Percentiles rank a stretch among this genome's conserved stretches.
Conservation (phyloP, 2,329 filamentous ascomycete genomes). For the Pseudofabraea citricarpa region DNA sequence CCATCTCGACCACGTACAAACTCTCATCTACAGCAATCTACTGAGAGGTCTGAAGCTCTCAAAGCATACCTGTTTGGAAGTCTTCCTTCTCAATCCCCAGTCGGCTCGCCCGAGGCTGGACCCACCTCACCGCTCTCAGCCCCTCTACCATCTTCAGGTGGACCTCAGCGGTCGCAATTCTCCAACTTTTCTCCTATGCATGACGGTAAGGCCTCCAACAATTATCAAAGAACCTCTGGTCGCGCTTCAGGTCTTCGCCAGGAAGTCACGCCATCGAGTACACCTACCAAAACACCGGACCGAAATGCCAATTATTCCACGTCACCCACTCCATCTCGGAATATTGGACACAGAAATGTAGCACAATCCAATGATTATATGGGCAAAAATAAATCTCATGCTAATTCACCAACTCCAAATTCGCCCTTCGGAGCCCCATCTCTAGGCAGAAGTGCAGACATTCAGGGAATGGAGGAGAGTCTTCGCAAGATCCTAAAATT, state of each 20-base stretch:
- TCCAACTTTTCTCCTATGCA: slow-evolving; percentile 10
- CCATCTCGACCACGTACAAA: slow-evolving; percentile 10
- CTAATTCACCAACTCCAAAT: slow-evolving; percentile 11
- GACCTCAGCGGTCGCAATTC: slow-evolving; percentile 4
- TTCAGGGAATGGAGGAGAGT: slow-evolving; percentile 28
- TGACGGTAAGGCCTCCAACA: slow-evolving; percentile 11
- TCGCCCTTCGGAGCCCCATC: slow-evolving; percentile 14
- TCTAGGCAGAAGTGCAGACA: slow-evolving; percentile 16
- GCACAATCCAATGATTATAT: slow-evolving; percentile 11
- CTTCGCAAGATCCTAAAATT: slow-evolving; percentile 28
- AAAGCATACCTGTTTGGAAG: slow-evolving; percentile 52
- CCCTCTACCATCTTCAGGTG: slow-evolving; percentile 5
- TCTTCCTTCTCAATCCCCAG: slow-evolving; percentile 18
- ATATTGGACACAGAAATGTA: slow-evolving; percentile 10
- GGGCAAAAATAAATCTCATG: slow-evolving; percentile 9
- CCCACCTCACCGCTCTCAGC: slow-evolving; percentile 5
- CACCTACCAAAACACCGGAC: slow-evolving; percentile 21
- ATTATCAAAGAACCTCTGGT: slow-evolving; percentile 11
- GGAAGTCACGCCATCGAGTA: slow-evolving; percentile 25
- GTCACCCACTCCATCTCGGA: slow-evolving; percentile 18
- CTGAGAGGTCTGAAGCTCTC: slow-evolving; percentile 43
- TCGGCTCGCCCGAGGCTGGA: slow-evolving; percentile 1
- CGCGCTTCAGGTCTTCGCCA: slow-evolving; percentile 28
- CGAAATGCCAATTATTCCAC: slow-evolving; percentile 11
- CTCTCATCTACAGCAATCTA: slow-evolving; percentile 14